phyloP scores from a whole-genome alignment of 441 rosid genomes.

The Gossypium davidsonii region DNA sequence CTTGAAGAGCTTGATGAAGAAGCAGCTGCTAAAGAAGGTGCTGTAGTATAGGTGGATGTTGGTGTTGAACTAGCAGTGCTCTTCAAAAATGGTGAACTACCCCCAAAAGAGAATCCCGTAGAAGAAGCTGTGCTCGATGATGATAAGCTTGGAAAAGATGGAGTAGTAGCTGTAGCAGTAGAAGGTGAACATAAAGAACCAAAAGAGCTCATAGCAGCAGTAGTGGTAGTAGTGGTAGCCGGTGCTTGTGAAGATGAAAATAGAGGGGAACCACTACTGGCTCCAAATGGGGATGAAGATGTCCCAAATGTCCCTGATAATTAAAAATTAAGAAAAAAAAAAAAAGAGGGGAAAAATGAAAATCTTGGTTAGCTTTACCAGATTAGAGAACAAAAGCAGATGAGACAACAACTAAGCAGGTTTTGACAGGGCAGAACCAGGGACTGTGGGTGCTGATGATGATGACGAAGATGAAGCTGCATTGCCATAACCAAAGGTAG shows the following conservation, averaged over 20 bases:
- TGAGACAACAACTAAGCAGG: background rate
- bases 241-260: constrained; percentile 26
- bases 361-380: background rate
- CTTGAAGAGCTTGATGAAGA: constrained; percentile 29
- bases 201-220: constrained; percentile 10
- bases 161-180: constrained; percentile 13
- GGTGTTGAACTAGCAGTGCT: constrained; percentile 25
- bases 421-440: background rate
- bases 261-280: constrained; percentile 26
- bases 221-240: background rate
- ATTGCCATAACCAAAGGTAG: constrained; percentile 36
- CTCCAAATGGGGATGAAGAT: constrained; percentile 25
- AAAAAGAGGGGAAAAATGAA: background rate
- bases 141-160: constrained; percentile 24
- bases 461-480: constrained; percentile 42
- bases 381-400: background rate
- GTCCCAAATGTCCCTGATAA: constrained; percentile 18
- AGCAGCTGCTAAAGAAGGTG: constrained; percentile 15
- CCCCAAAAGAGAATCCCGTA: constrained; percentile 32
- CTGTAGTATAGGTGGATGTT: constrained; percentile 24
- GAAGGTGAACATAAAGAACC: constrained; percentile 19
- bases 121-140: constrained; percentile 22
- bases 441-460: constrained; percentile 25
- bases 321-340: background rate
- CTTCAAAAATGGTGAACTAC: constrained; percentile 20